Conservation (phyloP, 2,329 filamentous ascomycete species). For the Colletotrichum eremochloae region DNA sequence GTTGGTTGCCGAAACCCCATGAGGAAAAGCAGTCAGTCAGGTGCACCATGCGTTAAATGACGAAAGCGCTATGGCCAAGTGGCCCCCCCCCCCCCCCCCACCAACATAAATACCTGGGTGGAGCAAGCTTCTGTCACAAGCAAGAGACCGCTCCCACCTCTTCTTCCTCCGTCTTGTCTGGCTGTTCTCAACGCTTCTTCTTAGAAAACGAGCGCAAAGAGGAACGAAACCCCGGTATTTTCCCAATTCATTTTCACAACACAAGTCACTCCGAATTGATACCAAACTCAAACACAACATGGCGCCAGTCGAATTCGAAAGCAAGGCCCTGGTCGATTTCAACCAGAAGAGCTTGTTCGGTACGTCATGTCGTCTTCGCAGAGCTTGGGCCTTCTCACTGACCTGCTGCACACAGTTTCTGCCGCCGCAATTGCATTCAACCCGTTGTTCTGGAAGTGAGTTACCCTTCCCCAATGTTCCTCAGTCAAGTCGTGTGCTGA, state of each 20-base stretch:
- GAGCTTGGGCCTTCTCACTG: constrained; percentile 41
- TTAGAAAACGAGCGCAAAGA: constrained; percentile 1
- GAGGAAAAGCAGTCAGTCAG: constrained; percentile 3
- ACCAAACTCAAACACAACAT: constrained; percentile 48
- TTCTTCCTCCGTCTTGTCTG: constrained; percentile 11
- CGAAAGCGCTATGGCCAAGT: constrained; percentile 41
- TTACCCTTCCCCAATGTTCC: constrained; percentile 44
- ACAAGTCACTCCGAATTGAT: background rate
- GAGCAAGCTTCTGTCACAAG: constrained; percentile 40
- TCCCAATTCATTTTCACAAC: background rate
- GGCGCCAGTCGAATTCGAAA: constrained; percentile 52
- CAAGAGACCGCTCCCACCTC: constrained; percentile 13
- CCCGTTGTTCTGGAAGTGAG: constrained; percentile 99
- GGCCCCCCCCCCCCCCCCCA: constrained; percentile 10
- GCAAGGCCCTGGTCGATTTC: constrained; percentile 70
- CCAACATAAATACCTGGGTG: constrained; percentile 36
- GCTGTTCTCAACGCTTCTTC: constrained; percentile 34
- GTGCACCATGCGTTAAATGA: constrained; percentile 29
- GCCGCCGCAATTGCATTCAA: constrained; percentile 90
- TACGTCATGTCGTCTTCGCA: constrained; percentile 57
- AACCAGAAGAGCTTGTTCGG: constrained; percentile 75
- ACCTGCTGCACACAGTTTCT: constrained; percentile 72
- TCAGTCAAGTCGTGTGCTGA: constrained; percentile 51
- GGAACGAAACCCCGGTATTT: background rate
- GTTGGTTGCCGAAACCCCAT: constrained; percentile 23